A percentile compares a stretch with the other conserved stretches of the same genome.
phyloP scores from a whole-genome alignment of 2,329 filamentous ascomycete genomes.

The Cladosporium sp. region DNA sequence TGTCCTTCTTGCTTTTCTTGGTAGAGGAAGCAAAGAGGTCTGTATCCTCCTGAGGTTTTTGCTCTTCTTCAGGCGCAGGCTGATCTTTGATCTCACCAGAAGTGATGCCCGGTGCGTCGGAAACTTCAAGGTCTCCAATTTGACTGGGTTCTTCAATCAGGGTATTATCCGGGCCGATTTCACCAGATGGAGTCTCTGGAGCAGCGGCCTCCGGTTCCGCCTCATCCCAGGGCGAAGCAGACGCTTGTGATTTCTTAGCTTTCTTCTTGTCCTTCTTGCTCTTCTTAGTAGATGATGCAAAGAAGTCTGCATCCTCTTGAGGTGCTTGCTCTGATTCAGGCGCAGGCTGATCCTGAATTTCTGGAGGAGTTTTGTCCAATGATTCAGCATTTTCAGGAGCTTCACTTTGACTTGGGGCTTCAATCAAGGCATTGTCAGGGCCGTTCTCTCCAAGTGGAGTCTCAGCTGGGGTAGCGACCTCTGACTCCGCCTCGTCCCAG shows the following conservation, averaged over 20 bases:
- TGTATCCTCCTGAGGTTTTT: background rate
- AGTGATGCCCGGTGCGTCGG: background rate
- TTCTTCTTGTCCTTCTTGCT: conserved; percentile 43
- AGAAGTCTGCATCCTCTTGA: conserved; percentile 19
- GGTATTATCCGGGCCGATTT: too few species aligned
- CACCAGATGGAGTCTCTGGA: background rate
- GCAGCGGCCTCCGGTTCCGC: too few species aligned
- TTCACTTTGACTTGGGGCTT: background rate
- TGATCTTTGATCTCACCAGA: background rate
- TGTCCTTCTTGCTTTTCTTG: conserved; percentile 27
- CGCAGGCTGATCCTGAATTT: background rate
- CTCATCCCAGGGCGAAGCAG: too few species aligned
- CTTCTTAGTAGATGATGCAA: conserved; percentile 24
- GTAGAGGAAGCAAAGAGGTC: conserved; percentile 16
- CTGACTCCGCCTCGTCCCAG: background rate
- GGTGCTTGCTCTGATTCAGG: background rate
- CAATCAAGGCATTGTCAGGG: background rate
- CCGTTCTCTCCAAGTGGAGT: background rate
- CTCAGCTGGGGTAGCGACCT: background rate
- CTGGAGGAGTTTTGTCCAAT: background rate
- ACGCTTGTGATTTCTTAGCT: conserved; percentile 20
- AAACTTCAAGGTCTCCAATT: background rate
- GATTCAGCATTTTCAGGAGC: background rate
- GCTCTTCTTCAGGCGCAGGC: too few species aligned
- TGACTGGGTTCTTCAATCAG: background rate